Evolutionary conservation across 2,329 filamentous ascomycete species (phyloP), one percentile per base, ranked within the genome.

Genomic region (Bipolaris oryzae): DNA sequence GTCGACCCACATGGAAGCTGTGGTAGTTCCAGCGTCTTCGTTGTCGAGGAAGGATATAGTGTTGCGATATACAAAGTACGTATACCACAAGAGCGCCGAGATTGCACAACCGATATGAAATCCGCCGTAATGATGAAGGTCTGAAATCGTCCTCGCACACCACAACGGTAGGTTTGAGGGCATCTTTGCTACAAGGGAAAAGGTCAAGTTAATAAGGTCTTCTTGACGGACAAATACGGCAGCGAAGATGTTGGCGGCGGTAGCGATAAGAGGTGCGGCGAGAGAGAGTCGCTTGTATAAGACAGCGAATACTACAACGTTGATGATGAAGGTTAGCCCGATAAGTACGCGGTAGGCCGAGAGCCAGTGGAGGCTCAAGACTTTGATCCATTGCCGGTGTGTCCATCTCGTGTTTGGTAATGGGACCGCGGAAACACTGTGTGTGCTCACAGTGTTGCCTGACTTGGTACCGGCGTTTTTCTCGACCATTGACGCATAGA

Each of bases 41-140:
- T 53, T 25, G 1, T 59, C 38, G 9, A 61, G 37, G 57, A 67
- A 72, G 15, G 68, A 61, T 15, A 55, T 49, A 1, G 73, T 68
- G 31, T 77, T 55, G 15, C 77, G 53, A 4, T 67, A 66, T 2
- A 74, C 68, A 56, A 81, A 77, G 43, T 76, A 57, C n/a, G 77
- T 67, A 64, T 79, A 82, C 81, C 81, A 83, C 16, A 70, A 42
- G 6, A 70, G 60, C 1, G 70, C 67, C 7, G 72, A 68, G 3
- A 75, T 42, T 1, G 73, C 69, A 16, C 66, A 60, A 23, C 75
- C 74, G 33, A 70, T 69, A 44, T 76, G 75, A 2, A 75, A 50
- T 7, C 74, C 74, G 1, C 75, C 75, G 44, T 71, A 73, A 42
- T 68, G 65, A 47, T 76, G 74, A 6, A 73, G 62, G 46, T 68